phyloP scores from a whole-genome alignment of 2,329 filamentous ascomycete species.

The Calonectria fujianensis region DNA sequence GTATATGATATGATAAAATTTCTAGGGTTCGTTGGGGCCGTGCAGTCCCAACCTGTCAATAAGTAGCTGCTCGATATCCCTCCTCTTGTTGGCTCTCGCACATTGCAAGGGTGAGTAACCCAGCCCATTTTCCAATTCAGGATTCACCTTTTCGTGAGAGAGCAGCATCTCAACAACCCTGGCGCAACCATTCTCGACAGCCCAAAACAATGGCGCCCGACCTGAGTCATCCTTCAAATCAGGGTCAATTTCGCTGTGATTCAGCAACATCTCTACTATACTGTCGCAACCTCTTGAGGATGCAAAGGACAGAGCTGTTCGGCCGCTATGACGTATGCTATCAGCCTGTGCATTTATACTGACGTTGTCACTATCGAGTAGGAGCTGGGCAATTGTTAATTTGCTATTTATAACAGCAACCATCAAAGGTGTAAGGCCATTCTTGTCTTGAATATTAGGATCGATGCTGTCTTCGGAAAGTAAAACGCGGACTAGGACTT shows the following conservation, averaged over 20 bases:
- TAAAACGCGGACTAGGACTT: background rate
- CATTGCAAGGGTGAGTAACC: background rate
- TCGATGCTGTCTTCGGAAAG: background rate
- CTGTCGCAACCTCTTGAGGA: background rate
- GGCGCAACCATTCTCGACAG: background rate
- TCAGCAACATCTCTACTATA: background rate
- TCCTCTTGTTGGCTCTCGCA: background rate
- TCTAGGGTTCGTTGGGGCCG: background rate
- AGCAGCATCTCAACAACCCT: background rate
- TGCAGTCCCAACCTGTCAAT: background rate
- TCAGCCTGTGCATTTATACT: background rate
- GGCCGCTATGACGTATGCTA: background rate
- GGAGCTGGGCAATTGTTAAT: background rate
- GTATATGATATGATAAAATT: background rate
- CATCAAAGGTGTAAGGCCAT: background rate
- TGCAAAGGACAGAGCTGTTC: background rate
- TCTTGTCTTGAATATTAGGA: background rate
- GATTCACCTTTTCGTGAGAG: background rate
- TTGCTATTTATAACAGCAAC: background rate
- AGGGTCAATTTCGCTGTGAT: background rate
- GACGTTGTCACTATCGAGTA: background rate
- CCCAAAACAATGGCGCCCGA: background rate
- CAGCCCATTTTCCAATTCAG: background rate
- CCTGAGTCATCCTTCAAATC: background rate
- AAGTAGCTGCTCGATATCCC: background rate